Conservation (phyloP, 176 grass and related monocot species). For the Phyllostachys edulis region DNA sequence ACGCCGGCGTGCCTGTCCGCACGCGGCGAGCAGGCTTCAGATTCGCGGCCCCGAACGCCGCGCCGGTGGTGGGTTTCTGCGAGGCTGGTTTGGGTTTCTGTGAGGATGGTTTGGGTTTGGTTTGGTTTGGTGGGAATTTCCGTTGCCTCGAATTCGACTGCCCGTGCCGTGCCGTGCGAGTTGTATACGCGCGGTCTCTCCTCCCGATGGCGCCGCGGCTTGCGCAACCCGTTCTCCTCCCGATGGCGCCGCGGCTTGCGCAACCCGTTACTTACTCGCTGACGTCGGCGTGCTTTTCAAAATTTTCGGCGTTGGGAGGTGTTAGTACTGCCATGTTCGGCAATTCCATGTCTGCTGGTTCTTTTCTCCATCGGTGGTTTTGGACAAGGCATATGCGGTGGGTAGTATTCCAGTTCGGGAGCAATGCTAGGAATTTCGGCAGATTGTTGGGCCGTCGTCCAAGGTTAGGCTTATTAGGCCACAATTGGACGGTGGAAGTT, state of each 20-base stretch:
- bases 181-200: background rate
- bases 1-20: slow-evolving; percentile 31
- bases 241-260: background rate
- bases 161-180: background rate
- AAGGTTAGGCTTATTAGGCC: background rate
- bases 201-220: background rate
- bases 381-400: background rate
- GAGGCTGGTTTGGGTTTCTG: background rate
- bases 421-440: background rate
- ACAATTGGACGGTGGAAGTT: background rate
- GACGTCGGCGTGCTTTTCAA: background rate
- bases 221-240: background rate
- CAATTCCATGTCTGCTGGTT: background rate
- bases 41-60: slow-evolving; percentile 19
- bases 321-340: background rate
- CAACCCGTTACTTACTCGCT: background rate
- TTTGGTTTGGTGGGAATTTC: background rate
- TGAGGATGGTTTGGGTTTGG: background rate
- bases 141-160: background rate
- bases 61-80: background rate
- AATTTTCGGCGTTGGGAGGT: background rate
- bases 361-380: slow-evolving; percentile 10
- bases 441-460: background rate
- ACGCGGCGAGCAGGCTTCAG: slow-evolving; percentile 9
- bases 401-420: background rate